These are phyloP conservation scores for Tetrahymena elliotti DNA, from an alignment of 73 alveolate genomes.

Conservation along the genomic window DNA sequence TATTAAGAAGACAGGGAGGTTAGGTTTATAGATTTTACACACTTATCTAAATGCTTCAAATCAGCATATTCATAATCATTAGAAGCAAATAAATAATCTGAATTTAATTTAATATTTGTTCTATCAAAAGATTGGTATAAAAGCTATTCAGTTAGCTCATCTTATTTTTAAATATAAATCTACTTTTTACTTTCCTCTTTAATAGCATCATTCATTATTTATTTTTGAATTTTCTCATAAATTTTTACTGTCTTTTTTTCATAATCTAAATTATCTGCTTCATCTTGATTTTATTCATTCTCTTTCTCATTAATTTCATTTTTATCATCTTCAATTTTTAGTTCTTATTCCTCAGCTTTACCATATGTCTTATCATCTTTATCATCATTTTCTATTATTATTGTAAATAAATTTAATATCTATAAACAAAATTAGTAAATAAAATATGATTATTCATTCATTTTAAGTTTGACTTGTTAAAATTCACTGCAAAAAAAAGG, in stretches of 20 bases:
- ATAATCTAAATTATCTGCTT: not conserved
- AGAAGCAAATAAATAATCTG: not conserved
- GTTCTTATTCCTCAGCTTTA: not conserved
- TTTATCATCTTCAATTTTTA: not conserved
- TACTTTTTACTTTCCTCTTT: not conserved
- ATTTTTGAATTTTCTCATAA: not conserved
- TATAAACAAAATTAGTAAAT: no score
- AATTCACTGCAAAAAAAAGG: no score
- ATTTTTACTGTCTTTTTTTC: not conserved
- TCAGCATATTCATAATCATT: not conserved
- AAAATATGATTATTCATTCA: no score
- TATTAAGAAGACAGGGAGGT: not conserved
- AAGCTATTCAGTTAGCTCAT: not conserved
- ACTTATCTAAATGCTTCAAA: not conserved
- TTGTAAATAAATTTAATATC: no score
- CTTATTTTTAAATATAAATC: not conserved
- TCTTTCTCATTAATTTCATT: not conserved
- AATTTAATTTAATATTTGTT: not conserved
- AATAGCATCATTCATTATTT: not conserved
- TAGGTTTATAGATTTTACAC: not conserved
- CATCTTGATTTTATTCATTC: not conserved
- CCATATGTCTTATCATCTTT: no score
- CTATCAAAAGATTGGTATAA: not conserved
- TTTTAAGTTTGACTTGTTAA: no score
- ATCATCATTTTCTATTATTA: no score